Evolutionary conservation across 2,329 filamentous ascomycete species (phyloP), one percentile per base, ranked within the genome.

Genomic region (Nannizziopsis arthrosporioides): DNA sequence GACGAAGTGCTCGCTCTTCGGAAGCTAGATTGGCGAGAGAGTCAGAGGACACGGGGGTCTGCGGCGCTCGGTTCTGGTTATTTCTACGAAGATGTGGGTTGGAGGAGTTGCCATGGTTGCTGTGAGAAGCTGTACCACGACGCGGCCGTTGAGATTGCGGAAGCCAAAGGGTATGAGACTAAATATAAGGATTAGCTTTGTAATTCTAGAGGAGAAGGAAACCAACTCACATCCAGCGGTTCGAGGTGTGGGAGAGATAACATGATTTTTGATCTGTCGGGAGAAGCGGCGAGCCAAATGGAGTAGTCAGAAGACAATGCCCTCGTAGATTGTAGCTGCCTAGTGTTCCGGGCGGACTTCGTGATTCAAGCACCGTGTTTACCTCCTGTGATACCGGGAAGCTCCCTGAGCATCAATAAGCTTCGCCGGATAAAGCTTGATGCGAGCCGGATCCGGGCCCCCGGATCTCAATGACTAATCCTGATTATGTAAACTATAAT

Each of bases 91-190:
- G 36, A 47, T 52, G 42, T 53, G 54, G 42, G 51, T 53, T 38
- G 35, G 55, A 52, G 54, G 47, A 53, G 45, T 47, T 55, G 44
- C 63, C 56, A 54, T 60, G 51, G 42, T 39, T 48, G 45, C 41
- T 44, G 44, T 56, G 50, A 46, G 54, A 51, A n/a, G 66, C 56
- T 44, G 59, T 53, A 40, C 65, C 61, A 53, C 60, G 74, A 52
- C 60, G 74, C 54, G 61, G 57, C 40, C 75, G 59, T 44, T 78
- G 75, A 5, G 80, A 75, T 10, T 81, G 80, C 31, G 76, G 77
- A 63, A 85, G 85, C 83, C 83, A 87, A 51, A 86, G 74, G 45
- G 78, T 76, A 63, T 86, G 80, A 32, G 81, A 81, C 83, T 86
- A 56, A 34, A 40, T 14, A 30, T 18, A 12, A 31, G 17, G n/a